Evolutionary conservation across 768 basidiomycete species (phyloP).

Genomic region (Termitomyces heimii): DNA sequence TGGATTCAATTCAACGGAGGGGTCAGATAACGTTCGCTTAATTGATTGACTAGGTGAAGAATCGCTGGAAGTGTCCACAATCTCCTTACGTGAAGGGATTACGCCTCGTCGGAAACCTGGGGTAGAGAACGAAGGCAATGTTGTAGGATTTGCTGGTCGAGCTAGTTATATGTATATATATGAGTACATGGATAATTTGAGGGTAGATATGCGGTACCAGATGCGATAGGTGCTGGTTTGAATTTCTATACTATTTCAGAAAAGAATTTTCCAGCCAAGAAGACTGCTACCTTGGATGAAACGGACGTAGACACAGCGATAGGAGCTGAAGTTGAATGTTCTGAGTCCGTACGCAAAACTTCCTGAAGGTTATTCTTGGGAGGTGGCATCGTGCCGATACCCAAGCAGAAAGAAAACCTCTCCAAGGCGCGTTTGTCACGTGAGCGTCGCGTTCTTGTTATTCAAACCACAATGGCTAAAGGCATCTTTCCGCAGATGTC

Average conservation of each 20-base stretch:
- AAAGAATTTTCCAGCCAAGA: background rate
- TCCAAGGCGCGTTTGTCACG: slow-evolving; percentile 3
- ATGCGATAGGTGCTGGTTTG: slow-evolving; percentile 17
- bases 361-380: slow-evolving; percentile 37
- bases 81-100: slow-evolving; percentile 5
- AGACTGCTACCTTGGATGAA: slow-evolving; percentile 15
- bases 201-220: slow-evolving; percentile 3
- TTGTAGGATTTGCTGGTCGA: slow-evolving; percentile 18
- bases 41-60: slow-evolving; percentile 25
- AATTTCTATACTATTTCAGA: slow-evolving; percentile 7
- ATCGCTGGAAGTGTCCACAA: slow-evolving; percentile 32
- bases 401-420: background rate
- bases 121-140: slow-evolving; percentile 38
- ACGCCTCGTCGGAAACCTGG: slow-evolving; percentile 33
- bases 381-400: slow-evolving; percentile 11
- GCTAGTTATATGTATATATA: slow-evolving; percentile 11
- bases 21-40: slow-evolving; percentile 37
- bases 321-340: background rate
- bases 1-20: slow-evolving; percentile 22
- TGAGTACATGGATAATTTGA: background rate
- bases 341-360: slow-evolving; percentile 22
- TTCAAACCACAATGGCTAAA: slow-evolving; percentile 33
- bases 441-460: background rate
- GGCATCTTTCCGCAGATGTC: slow-evolving; percentile 63
- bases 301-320: slow-evolving; percentile 3